Evolutionary conservation across 495 filamentous ascomycete species (phyloP).

Genomic region (Astrocystis sublimbata): DNA sequence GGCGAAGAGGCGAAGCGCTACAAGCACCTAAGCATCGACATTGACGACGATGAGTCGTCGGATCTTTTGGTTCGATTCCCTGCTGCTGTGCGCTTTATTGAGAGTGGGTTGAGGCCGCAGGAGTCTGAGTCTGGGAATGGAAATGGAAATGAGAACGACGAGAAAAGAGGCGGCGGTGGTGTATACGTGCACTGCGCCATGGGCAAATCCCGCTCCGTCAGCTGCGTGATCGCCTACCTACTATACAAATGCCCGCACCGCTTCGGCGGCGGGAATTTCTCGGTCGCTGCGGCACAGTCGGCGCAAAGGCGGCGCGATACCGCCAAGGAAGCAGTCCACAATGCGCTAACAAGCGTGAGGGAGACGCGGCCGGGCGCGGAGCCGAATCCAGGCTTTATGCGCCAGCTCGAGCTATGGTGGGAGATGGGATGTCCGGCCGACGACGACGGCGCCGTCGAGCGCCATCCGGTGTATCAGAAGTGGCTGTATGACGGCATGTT

Average conservation of each 20-base stretch:
- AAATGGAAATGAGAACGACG: too few relatives aligned
- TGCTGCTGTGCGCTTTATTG: constrained; percentile 76
- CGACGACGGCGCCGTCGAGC: constrained; percentile 51
- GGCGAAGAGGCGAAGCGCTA: constrained; percentile 51
- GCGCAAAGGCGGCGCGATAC: constrained; percentile 26
- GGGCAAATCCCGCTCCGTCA: constrained; percentile 91
- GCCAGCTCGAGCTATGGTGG: constrained; percentile 83
- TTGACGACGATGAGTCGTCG: constrained; percentile 85
- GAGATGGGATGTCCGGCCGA: constrained; percentile 74
- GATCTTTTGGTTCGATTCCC: constrained; percentile 82
- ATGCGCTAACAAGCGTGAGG: constrained; percentile 56
- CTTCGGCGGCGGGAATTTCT: constrained; percentile 34
- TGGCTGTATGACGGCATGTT: constrained; percentile 85
- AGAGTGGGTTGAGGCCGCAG: constrained; percentile 58
- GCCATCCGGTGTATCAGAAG: constrained; percentile 74
- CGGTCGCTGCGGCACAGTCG: constrained; percentile 18
- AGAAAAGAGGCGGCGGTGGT: too few relatives aligned
- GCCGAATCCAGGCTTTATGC: constrained; percentile 87
- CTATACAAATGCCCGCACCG: constrained; percentile 62
- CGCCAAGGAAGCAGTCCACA: constrained; percentile 34
- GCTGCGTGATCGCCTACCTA: constrained; percentile 81
- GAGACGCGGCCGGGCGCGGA: constrained; percentile 70
- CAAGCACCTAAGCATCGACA: constrained; percentile 73
- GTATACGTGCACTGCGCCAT: constrained; percentile 73
- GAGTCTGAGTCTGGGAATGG: constrained; percentile 57